Conservation (phyloP, 371 early-diverging fungal species). For the Mortierella sp. region DNA sequence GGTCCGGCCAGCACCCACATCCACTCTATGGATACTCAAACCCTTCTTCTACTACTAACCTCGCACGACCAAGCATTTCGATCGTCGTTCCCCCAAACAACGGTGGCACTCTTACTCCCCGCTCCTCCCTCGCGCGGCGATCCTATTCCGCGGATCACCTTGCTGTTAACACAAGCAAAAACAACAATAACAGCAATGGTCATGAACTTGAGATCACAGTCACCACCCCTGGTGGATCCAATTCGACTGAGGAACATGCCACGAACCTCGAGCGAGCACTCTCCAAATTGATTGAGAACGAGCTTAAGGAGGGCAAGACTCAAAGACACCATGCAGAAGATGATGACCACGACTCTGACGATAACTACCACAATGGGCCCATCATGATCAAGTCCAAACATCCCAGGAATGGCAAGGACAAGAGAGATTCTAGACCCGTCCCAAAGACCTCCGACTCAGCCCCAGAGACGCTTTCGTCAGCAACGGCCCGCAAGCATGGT, state of each 20-base stretch:
- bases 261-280: constrained; percentile 27
- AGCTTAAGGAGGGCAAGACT: constrained; percentile 13
- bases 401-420: constrained; percentile 3
- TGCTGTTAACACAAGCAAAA: constrained; percentile 3
- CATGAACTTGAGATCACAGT: constrained; percentile 43
- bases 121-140: constrained; percentile 14
- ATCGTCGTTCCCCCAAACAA: constrained; percentile 10
- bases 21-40: constrained; percentile 10
- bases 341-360: constrained; percentile 13
- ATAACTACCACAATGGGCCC: constrained; percentile 18
- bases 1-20: constrained; percentile 19
- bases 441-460: constrained; percentile 5
- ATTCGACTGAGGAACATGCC: constrained; percentile 44
- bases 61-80: constrained; percentile 22
- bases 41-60: constrained; percentile 11
- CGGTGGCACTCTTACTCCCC: background rate
- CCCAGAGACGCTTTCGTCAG: constrained; percentile 4
- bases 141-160: constrained; percentile 44
- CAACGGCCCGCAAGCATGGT: constrained; percentile 12
- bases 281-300: constrained; percentile 32
- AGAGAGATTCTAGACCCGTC: background rate
- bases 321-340: background rate
- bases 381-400: constrained; percentile 13
- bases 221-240: constrained; percentile 42
- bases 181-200: too few species aligned